phyloP scores from a whole-genome alignment of 2,329 filamentous ascomycete species.

The Botryotinia calthae region DNA sequence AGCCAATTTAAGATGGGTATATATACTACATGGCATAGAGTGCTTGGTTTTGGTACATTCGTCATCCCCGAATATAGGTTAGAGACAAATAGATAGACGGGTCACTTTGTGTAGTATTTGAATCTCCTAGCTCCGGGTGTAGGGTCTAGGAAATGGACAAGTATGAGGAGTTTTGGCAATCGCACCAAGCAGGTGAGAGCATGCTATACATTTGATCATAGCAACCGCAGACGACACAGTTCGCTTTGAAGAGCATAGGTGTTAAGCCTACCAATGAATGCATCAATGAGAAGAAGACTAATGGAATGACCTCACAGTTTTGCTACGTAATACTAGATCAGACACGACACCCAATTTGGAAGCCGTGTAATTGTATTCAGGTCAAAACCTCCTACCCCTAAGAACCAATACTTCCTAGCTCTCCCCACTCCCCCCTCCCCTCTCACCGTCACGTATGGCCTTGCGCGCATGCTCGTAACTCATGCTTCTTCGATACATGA shows the following conservation, averaged over 20 bases:
- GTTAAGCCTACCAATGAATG: neutral
- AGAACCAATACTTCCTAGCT: neutral
- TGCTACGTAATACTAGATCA: neutral
- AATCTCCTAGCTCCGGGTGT: neutral
- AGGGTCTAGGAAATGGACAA: fast-evolving
- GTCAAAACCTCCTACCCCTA: neutral
- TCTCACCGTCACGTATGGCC: neutral
- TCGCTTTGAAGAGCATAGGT: neutral
- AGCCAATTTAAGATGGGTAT: neutral
- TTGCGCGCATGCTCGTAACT: neutral
- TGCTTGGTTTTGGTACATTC: neutral
- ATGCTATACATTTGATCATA: neutral
- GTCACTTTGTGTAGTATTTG: neutral
- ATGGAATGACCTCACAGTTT: neutral
- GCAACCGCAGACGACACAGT: neutral
- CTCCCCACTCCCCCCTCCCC: neutral
- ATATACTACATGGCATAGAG: neutral
- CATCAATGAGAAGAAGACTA: neutral
- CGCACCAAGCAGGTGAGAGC: neutral
- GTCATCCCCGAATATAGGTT: neutral
- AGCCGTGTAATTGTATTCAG: neutral
- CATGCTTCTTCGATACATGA: neutral
- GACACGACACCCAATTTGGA: neutral
- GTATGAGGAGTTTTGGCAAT: neutral
- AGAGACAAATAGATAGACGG: neutral